These are phyloP conservation scores for Ogataea glucozyma DNA, from an alignment of 805 yeast genomes.

Conservation along the genomic window DNA sequence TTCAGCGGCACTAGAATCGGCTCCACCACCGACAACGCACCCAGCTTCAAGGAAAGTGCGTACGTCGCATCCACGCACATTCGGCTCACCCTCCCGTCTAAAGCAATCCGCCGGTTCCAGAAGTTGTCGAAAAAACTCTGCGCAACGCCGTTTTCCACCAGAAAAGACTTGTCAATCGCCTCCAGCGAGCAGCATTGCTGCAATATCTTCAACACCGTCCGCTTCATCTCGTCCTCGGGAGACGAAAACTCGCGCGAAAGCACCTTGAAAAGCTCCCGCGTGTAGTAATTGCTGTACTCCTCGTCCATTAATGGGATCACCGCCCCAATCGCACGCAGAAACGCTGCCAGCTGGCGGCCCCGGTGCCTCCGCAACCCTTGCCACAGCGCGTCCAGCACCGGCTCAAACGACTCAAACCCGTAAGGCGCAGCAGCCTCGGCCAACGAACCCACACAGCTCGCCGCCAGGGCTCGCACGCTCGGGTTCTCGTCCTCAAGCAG, in stretches of 20 bases:
- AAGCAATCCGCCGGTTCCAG: constrained; percentile 82
- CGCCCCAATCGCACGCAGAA: constrained; percentile 73
- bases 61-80: constrained; percentile 74
- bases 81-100: constrained; percentile 57
- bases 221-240: constrained; percentile 87
- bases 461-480: constrained; percentile 68
- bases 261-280: constrained; percentile 69
- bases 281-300: constrained; percentile 76
- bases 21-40: constrained; percentile 60
- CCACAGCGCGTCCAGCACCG: constrained; percentile 76
- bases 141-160: constrained; percentile 49
- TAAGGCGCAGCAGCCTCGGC: constrained; percentile 85
- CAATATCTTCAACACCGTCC: constrained; percentile 66
- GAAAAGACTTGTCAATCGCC: constrained; percentile 51
- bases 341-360: constrained; percentile 76
- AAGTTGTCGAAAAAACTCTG: constrained; percentile 66
- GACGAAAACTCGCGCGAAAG: constrained; percentile 71
- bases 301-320: constrained; percentile 84
- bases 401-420: constrained; percentile 87
- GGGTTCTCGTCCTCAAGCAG: constrained; percentile 67
- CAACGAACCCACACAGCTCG: constrained; percentile 66
- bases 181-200: constrained; percentile 65
- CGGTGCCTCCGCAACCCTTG: constrained; percentile 71
- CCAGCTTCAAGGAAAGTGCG: constrained; percentile 65
- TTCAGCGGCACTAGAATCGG: constrained; percentile 59